phyloP scores from a whole-genome alignment of 202 grass and related monocot genomes.

The Schoenoplectus triqueter region DNA sequence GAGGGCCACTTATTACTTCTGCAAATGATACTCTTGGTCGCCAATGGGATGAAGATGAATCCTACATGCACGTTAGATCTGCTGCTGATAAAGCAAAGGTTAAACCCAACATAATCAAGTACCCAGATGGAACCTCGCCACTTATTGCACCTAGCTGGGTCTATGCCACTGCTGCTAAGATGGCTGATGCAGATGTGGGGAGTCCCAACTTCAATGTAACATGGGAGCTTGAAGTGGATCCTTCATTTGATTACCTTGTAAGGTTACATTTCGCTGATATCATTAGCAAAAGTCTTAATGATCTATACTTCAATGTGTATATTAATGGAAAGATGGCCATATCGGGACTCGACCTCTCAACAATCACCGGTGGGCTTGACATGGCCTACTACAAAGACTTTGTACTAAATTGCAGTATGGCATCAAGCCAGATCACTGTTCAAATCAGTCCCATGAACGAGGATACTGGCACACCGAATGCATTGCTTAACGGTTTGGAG shows the following conservation, averaged over 20 bases:
- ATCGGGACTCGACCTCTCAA: slow-evolving; percentile 70
- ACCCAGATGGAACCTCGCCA: slow-evolving; percentile 57
- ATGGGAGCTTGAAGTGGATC: slow-evolving; percentile 66
- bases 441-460: slow-evolving; percentile 60
- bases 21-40: slow-evolving; percentile 73
- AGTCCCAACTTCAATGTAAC: slow-evolving; percentile 70
- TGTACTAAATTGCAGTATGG: slow-evolving; percentile 49
- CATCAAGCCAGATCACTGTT: slow-evolving; percentile 42
- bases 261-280: slow-evolving; percentile 85
- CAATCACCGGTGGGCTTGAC: slow-evolving; percentile 54
- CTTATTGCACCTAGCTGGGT: slow-evolving; percentile 63
- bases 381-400: slow-evolving; percentile 84
- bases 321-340: slow-evolving; percentile 65
- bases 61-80: slow-evolving; percentile 47
- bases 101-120: slow-evolving; percentile 46
- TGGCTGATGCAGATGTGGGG: slow-evolving; percentile 47
- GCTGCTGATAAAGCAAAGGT: slow-evolving; percentile 47
- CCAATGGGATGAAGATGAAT: slow-evolving; percentile 50
- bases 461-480: slow-evolving; percentile 65
- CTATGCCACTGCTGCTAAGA: slow-evolving; percentile 61
- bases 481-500: slow-evolving; percentile 80
- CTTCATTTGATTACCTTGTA: slow-evolving; percentile 57
- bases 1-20: slow-evolving; percentile 57
- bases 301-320: slow-evolving; percentile 82
- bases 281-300: slow-evolving; percentile 67